phyloP scores from a whole-genome alignment of 2,329 filamentous ascomycete species.

The Ophiostoma sp. region DNA sequence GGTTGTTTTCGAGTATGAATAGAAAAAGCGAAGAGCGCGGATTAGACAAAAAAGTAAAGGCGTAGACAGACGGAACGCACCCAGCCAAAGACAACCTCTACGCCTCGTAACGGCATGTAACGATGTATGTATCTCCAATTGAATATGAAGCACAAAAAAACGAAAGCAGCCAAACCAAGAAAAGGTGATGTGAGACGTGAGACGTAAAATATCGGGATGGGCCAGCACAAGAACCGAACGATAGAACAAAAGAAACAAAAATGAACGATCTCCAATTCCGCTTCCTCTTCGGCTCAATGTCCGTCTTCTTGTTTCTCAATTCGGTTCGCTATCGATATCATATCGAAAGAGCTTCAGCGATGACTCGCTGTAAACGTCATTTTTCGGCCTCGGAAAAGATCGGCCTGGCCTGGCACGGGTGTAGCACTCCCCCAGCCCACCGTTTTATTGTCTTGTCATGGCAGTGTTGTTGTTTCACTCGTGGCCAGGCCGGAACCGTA shows the following conservation, averaged over 20 bases:
- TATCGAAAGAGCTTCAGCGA: background rate
- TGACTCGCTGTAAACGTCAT: conserved; percentile 13
- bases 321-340: background rate
- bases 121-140: conserved; percentile 24
- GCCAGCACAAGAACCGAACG: background rate
- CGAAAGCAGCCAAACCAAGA: background rate
- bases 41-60: conserved; percentile 10
- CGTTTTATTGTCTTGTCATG: background rate
- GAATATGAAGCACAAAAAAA: conserved; percentile 12
- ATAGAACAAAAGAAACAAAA: background rate
- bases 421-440: background rate
- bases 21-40: background rate
- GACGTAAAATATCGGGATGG: background rate
- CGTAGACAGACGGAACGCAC: background rate
- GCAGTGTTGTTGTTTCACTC: background rate
- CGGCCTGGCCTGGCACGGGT: conserved; percentile 12
- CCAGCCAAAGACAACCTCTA: background rate
- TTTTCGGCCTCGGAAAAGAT: conserved; percentile 16
- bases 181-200: background rate
- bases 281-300: background rate
- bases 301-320: background rate
- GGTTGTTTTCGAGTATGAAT: background rate
- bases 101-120: conserved; percentile 11
- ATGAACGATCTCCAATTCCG: background rate
- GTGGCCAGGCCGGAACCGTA: conserved; percentile 12